Evolutionary conservation across 177 flowering plant species (phyloP).

Genomic region (Tripterygium wilfordii): DNA sequence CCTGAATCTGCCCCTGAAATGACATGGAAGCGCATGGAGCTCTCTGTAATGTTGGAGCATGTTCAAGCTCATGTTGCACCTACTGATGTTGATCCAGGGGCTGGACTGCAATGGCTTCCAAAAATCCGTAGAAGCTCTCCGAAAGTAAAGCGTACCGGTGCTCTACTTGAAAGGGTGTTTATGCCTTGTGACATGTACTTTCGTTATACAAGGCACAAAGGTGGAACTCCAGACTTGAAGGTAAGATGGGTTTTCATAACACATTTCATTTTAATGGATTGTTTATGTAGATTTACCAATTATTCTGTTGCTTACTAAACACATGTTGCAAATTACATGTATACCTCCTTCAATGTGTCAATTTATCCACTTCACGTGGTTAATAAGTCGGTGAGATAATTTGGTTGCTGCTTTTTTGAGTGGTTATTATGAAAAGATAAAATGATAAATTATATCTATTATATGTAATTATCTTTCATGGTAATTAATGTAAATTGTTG

Average conservation of each 20-base stretch:
- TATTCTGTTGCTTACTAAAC: no score
- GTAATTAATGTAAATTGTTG: no score
- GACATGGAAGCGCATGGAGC: conserved; percentile 95
- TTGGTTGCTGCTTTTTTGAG: no score
- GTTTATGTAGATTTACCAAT: no score
- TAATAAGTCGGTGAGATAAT: no score
- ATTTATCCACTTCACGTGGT: neutral
- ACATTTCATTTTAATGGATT: no score
- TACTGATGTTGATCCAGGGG: conserved; percentile 99
- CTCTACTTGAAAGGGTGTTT: conserved; percentile 95
- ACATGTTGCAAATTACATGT: no score
- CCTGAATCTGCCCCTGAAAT: conserved; percentile 81
- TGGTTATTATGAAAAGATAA: no score
- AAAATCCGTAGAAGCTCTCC: conserved; percentile 86
- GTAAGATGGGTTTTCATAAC: no score
- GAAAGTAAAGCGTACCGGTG: conserved; percentile 97
- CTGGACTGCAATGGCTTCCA: conserved; percentile 98
- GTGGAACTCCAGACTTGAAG: conserved; percentile 95
- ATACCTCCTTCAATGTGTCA: neutral
- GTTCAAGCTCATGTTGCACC: conserved; percentile 99
- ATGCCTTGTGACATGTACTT: conserved; percentile 99
- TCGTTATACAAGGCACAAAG: conserved; percentile 95
- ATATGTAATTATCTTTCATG: no score
- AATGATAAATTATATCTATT: no score
- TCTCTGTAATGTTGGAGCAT: conserved; percentile 94